Conservation (phyloP, 2,329 filamentous ascomycete species). For the Apiospora koreana region DNA sequence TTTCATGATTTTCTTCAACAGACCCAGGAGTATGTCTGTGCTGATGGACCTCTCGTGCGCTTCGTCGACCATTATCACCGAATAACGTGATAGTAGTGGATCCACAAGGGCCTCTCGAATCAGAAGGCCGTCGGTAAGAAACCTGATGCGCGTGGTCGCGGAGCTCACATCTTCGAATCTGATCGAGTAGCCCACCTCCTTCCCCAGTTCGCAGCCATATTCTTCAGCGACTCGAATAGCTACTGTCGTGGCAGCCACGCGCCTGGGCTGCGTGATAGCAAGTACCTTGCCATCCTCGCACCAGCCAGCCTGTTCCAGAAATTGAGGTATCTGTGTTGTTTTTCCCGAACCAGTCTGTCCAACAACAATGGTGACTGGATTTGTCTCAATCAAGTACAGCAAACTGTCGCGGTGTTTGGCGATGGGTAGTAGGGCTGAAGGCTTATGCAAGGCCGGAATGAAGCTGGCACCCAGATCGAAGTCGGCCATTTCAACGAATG, state of each 20-base stretch:
- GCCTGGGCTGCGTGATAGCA: conserved; percentile 83
- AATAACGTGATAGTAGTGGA: conserved; percentile 86
- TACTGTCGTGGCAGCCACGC: conserved; percentile 89
- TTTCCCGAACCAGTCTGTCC: conserved; percentile 95
- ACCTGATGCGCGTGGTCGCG: conserved; percentile 84
- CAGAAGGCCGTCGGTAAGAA: conserved; percentile 89
- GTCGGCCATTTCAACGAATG: conserved; percentile 48
- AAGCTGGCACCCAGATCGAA: conserved; percentile 59
- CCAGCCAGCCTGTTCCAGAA: conserved; percentile 86
- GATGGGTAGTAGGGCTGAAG: conserved; percentile 81
- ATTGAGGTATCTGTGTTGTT: conserved; percentile 94
- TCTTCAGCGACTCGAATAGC: conserved; percentile 89
- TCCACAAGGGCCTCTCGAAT: conserved; percentile 92
- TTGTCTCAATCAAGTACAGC: conserved; percentile 83
- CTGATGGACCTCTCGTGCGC: conserved; percentile 93
- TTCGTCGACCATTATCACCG: conserved; percentile 96
- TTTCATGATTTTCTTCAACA: conserved; percentile 87
- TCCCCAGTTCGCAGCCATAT: conserved; percentile 79
- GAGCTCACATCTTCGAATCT: conserved; percentile 91
- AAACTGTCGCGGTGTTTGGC: conserved; percentile 77
- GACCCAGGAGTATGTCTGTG: conserved; percentile 85
- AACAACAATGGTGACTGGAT: conserved; percentile 83
- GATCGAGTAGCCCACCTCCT: conserved; percentile 92
- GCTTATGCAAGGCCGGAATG: conserved; percentile 86
- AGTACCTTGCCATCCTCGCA: conserved; percentile 80